These are phyloP conservation scores for Naganishia kalamii DNA, from an alignment of 768 basidiomycete species.

Conservation along the genomic window DNA sequence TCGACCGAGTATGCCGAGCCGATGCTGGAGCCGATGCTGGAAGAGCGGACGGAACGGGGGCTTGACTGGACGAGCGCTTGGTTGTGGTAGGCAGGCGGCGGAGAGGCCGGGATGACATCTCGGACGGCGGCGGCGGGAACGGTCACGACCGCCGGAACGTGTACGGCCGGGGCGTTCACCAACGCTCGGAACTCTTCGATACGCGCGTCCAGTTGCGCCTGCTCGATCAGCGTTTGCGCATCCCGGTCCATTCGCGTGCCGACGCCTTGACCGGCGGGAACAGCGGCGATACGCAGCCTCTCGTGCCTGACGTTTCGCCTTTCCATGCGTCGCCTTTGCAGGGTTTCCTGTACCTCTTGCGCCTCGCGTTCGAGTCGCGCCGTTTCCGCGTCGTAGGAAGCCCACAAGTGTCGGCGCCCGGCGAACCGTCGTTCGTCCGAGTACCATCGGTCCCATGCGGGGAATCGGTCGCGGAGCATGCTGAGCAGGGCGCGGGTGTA, in stretches of 20 bases:
- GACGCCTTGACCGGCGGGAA: neutral
- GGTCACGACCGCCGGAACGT: neutral
- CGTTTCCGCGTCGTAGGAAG: conserved; percentile 1
- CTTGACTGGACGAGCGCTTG: too few species aligned
- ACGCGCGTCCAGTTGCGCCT: neutral
- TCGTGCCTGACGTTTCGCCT: neutral
- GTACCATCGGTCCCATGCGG: conserved; percentile 7
- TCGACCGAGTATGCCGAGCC: neutral
- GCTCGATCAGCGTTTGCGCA: neutral
- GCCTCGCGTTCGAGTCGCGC: conserved; percentile 1
- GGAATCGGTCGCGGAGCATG: conserved; percentile 5
- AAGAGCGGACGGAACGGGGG: too few species aligned
- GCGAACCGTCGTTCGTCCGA: conserved; percentile 4
- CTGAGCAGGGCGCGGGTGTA: neutral
- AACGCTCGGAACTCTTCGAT: neutral
- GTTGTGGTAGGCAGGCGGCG: neutral
- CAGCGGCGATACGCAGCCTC: neutral
- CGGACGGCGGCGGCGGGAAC: too few species aligned
- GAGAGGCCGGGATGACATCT: neutral
- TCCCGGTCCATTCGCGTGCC: neutral
- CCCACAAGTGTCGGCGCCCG: neutral
- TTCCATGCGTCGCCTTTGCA: neutral
- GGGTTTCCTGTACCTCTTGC: neutral
- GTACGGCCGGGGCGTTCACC: neutral
- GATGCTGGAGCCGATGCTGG: neutral